phyloP scores from a whole-genome alignment of 768 basidiomycete genomes.

The Clathrus columnatus region DNA sequence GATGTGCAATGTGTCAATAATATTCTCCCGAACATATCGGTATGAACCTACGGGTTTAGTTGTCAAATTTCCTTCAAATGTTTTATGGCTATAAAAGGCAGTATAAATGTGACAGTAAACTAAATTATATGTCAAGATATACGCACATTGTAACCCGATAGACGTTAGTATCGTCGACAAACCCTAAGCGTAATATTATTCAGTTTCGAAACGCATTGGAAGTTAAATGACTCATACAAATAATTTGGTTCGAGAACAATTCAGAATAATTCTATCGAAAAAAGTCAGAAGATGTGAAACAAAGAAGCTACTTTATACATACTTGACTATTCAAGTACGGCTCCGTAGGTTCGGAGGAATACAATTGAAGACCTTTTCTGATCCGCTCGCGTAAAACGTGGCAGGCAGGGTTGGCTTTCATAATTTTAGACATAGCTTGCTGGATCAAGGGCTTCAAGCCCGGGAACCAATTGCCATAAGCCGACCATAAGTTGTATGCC shows the following conservation, averaged over 20 bases:
- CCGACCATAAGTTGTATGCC: constrained; percentile 97
- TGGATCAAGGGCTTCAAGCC: constrained; percentile 97
- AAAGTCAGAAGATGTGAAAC: constrained; percentile 2
- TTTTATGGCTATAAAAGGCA: constrained; percentile 67
- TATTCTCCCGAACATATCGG: not conserved
- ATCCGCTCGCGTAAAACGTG: constrained; percentile 98
- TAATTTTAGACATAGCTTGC: constrained; percentile 99
- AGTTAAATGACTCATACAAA: constrained; percentile 43
- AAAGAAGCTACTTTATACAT: constrained; percentile 7
- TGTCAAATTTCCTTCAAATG: constrained; percentile 99
- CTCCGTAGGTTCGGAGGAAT: constrained; percentile 98
- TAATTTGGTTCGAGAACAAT: constrained; percentile 96
- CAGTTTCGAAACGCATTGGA: not conserved
- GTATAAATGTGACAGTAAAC: constrained; percentile 2
- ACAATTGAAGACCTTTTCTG: constrained; percentile 94
- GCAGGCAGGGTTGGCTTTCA: constrained; percentile 98
- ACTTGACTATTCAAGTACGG: constrained; percentile 96
- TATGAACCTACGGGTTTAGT: constrained; percentile 88
- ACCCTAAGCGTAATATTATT: constrained; percentile 47
- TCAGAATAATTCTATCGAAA: constrained; percentile 75
- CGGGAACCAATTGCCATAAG: constrained; percentile 99
- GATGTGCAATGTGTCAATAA: constrained; percentile 1
- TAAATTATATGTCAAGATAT: not conserved
- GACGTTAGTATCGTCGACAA: constrained; percentile 99
- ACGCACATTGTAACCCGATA: constrained; percentile 90